phyloP scores from a whole-genome alignment of 2,329 filamentous ascomycete genomes.

The Xylariaceae sp. region DNA sequence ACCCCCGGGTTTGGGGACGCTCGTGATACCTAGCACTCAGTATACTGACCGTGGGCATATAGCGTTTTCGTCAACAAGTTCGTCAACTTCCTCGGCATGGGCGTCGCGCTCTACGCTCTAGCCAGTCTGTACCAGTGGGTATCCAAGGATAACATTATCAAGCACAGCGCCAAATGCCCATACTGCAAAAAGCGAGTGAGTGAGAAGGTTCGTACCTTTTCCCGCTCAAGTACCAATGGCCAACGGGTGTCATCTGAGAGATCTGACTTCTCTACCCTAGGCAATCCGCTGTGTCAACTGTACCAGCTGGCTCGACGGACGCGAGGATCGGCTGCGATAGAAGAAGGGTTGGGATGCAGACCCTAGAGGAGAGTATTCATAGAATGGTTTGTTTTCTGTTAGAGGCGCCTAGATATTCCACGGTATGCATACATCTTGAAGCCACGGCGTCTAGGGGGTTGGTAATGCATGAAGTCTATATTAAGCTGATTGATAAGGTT shows the following conservation, averaged over 20 bases:
- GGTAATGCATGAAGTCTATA: neutral
- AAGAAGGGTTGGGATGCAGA: neutral
- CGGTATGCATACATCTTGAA: neutral
- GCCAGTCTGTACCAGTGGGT: conserved; percentile 64
- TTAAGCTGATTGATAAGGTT: neutral
- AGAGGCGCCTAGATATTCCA: neutral
- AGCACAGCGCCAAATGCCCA: conserved; percentile 68
- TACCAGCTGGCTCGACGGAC: conserved; percentile 60
- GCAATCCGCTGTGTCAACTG: conserved; percentile 57
- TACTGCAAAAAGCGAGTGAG: conserved; percentile 56
- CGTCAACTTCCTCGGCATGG: conserved; percentile 68
- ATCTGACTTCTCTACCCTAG: conserved; percentile 28
- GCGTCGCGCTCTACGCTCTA: conserved; percentile 65
- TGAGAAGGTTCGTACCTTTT: conserved; percentile 28
- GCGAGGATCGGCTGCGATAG: conserved; percentile 47
- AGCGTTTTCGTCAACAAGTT: conserved; percentile 65
- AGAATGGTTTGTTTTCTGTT: neutral
- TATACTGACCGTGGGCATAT: neutral
- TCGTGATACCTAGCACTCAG: neutral
- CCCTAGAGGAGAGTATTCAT: neutral
- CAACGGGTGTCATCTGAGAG: neutral
- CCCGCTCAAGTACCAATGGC: neutral
- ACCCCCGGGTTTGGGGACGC: too few relatives aligned
- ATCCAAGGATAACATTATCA: conserved; percentile 69
- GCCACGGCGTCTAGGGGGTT: neutral